Conservation (phyloP, 352 stramenopile genomes). For the Phytophthora cactorum region DNA sequence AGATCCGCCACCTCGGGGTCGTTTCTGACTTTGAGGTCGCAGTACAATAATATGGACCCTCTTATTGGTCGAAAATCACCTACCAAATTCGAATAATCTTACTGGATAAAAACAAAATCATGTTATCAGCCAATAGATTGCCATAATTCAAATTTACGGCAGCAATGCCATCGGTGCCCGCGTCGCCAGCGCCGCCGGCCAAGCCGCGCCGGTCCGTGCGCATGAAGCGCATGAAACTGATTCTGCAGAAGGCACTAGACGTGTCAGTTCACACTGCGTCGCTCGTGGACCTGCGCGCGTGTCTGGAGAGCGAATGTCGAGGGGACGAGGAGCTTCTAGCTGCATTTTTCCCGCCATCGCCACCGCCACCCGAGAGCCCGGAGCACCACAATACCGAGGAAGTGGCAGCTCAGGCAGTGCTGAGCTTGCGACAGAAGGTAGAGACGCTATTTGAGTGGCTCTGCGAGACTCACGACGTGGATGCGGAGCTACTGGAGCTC, state of each 20-base stretch:
- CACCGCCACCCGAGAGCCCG: constrained; percentile 14
- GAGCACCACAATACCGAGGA: constrained; percentile 49
- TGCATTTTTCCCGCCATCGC: constrained; percentile 48
- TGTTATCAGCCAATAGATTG: background rate
- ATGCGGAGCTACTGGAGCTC: constrained; percentile 53
- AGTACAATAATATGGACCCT: background rate
- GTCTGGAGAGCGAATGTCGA: constrained; percentile 57
- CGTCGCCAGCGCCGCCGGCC: constrained; percentile 25
- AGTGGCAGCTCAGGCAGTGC: constrained; percentile 55
- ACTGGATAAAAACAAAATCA: constrained; percentile 17
- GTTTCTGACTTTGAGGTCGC: constrained; percentile 1
- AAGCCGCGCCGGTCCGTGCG: constrained; percentile 36
- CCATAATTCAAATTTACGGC: constrained; percentile 20
- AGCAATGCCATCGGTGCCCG: constrained; percentile 9
- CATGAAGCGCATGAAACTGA: constrained; percentile 66
- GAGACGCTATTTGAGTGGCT: constrained; percentile 64
- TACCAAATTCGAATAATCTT: background rate
- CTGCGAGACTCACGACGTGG: constrained; percentile 54
- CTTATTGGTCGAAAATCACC: constrained; percentile 14
- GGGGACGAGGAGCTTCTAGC: constrained; percentile 57
- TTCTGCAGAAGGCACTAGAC: constrained; percentile 71
- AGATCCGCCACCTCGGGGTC: constrained; percentile 20
- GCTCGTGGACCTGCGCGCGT: constrained; percentile 50
- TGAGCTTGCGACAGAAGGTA: constrained; percentile 59
- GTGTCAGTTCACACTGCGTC: constrained; percentile 60